These are phyloP conservation scores for Salvia sclarea DNA, from an alignment of 305 asterid species.

Conservation along the genomic window DNA sequence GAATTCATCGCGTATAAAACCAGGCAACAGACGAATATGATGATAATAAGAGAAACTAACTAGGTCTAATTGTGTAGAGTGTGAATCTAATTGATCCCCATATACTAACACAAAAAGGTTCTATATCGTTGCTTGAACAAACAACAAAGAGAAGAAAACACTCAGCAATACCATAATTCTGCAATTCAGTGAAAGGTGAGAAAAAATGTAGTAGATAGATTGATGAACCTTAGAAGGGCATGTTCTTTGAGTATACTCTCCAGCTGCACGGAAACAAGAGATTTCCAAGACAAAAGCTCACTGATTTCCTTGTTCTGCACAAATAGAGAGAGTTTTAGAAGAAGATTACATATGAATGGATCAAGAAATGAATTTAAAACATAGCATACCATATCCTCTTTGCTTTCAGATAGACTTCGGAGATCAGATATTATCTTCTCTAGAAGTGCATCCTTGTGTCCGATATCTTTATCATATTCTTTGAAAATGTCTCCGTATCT, in stretches of 20 bases:
- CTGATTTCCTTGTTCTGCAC: conserved; percentile 71
- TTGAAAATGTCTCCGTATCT: conserved; percentile 67
- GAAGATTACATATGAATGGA: background rate
- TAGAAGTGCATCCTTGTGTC: conserved; percentile 51
- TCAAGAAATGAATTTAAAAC: conserved; percentile 4
- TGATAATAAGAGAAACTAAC: too few relatives aligned
- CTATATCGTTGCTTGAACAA: background rate
- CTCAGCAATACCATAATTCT: background rate
- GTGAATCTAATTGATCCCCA: background rate
- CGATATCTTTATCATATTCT: conserved; percentile 64
- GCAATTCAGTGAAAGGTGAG: background rate
- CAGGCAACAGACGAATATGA: background rate
- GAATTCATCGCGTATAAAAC: background rate
- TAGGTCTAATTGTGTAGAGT: too few relatives aligned
- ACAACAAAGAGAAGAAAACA: background rate
- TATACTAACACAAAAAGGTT: background rate
- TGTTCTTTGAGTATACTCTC: conserved; percentile 61
- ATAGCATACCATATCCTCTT: conserved; percentile 64
- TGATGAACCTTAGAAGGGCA: conserved; percentile 68
- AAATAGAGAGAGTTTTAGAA: conserved; percentile 11
- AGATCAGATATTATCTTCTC: conserved; percentile 66
- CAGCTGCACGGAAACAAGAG: conserved; percentile 65
- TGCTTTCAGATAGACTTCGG: conserved; percentile 61
- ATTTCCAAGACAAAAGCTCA: conserved; percentile 80
- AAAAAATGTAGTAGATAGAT: conserved; percentile 4